Evolutionary conservation across 78 protist species (phyloP), one percentile per base, ranked within the genome.

Genomic region (Protostelium mycophagum): DNA sequence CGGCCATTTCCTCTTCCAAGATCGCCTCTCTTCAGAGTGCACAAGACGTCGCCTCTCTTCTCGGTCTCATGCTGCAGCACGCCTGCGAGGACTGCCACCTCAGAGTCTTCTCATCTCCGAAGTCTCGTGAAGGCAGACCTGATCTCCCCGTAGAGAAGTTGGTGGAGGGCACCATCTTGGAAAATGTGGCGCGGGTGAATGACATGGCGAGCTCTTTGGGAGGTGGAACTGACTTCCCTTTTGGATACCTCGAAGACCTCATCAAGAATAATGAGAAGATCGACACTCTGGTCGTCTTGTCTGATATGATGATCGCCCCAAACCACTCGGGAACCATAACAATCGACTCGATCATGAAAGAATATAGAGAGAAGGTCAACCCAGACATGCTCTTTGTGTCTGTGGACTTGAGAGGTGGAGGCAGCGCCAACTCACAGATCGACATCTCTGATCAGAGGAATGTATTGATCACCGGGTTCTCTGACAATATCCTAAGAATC

Each of bases 1-100:
- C 73, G 31, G 31, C 73, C 31, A 16, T 51, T 16, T 25, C 73
- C 73, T 16, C 31, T 16, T 25, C 5, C 73, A 51, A 51, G 73
- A 16, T 51, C 73, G 31, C 73, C 73, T 51, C 73, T 51, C 73
- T 51, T 25, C 73, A 51, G 73, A 51, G 16, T 25, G 73, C 73
- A 5, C 0, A 86, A 0, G 97, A 94, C n/a, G 86, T 91, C 29
- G 92, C 92, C 28, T 10, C 92, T 0, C 90, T 97, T 31, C 85
- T 95, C 0, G 95, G 91, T 1, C 94, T 97, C 83, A 96, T 96
- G 98, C 90, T 96, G 73, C 63, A 92, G 38, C 90, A 92, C 85
- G 92, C 91, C 29, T 92, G 95, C 85, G 98, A 96, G 88, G 93
- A 88, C 63, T 96, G 97, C 91, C 90, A 94, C 38, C 37, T 94